Conservation (phyloP, 768 basidiomycete genomes). For the Lentinula lateritia region DNA sequence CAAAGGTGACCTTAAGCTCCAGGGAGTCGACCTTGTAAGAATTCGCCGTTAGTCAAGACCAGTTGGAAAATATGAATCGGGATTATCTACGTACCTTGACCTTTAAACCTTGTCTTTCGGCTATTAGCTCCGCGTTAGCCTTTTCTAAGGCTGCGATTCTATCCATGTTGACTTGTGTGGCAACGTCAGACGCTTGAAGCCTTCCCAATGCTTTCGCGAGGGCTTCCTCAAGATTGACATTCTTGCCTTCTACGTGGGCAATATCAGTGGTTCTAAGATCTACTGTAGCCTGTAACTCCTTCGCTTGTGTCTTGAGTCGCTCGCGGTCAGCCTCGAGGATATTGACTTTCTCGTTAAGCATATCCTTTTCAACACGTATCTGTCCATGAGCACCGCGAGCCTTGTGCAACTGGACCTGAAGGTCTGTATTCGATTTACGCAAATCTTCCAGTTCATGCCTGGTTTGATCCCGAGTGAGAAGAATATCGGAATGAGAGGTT, state of each 20-base stretch:
- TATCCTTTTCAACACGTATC: slow-evolving; percentile 78
- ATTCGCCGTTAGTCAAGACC: slow-evolving; percentile 11
- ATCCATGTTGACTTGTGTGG: slow-evolving; percentile 52
- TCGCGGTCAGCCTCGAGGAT: slow-evolving; percentile 65
- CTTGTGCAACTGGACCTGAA: slow-evolving; percentile 69
- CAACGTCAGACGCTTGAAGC: slow-evolving; percentile 68
- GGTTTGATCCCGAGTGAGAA: slow-evolving; percentile 47
- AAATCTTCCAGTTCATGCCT: slow-evolving; percentile 69
- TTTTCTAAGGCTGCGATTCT: slow-evolving; percentile 61
- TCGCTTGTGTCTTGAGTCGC: slow-evolving; percentile 43
- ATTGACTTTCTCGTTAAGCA: slow-evolving; percentile 55
- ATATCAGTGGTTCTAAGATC: slow-evolving; percentile 40
- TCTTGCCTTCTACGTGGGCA: slow-evolving; percentile 42
- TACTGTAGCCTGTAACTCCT: slow-evolving; percentile 42
- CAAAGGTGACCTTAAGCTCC: slow-evolving; percentile 51
- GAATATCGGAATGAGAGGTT: slow-evolving; percentile 56
- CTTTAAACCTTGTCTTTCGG: slow-evolving; percentile 53
- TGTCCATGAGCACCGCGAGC: slow-evolving; percentile 75
- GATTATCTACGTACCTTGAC: slow-evolving; percentile 44
- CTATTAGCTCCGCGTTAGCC: slow-evolving; percentile 43
- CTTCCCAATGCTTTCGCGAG: slow-evolving; percentile 68
- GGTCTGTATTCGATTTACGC: slow-evolving; percentile 59
- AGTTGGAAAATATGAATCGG: neutral
- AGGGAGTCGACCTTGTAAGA: slow-evolving; percentile 50
- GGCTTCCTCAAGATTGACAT: slow-evolving; percentile 64